Conservation (phyloP, 75 land plant species). For the Selaginella moellendorffii region DNA sequence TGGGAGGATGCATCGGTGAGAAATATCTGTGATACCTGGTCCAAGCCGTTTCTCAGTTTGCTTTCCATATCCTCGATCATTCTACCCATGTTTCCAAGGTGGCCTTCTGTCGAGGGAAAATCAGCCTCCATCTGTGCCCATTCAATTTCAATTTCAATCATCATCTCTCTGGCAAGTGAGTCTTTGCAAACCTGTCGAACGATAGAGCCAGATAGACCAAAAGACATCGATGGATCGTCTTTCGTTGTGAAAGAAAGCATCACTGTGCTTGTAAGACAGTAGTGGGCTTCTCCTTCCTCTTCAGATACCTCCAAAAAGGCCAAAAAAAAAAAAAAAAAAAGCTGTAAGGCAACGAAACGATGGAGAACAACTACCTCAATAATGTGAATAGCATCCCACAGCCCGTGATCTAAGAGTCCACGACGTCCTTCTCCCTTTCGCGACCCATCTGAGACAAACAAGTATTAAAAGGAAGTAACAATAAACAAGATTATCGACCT, state of each 20-base stretch:
- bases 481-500: constrained; percentile 25
- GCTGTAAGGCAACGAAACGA: too few species aligned
- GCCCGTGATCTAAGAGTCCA: constrained; percentile 61
- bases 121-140: constrained; percentile 48
- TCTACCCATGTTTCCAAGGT: constrained; percentile 84
- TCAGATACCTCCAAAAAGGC: constrained; percentile 18
- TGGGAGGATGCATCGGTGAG: background rate
- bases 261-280: constrained; percentile 79
- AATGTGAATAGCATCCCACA: constrained; percentile 96
- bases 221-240: constrained; percentile 48
- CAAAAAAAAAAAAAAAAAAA: too few species aligned
- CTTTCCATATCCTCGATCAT: constrained; percentile 98
- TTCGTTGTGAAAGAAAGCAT: constrained; percentile 80
- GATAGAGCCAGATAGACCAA: constrained; percentile 80
- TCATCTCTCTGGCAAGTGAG: too few species aligned
- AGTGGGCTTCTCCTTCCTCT: constrained; percentile 48
- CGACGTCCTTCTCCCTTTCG: constrained; percentile 65
- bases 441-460: constrained; percentile 85
- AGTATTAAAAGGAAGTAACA: background rate
- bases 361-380: too few species aligned
- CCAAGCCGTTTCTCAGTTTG: constrained; percentile 78
- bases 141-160: background rate
- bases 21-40: constrained; percentile 68
- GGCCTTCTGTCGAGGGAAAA: constrained; percentile 56
- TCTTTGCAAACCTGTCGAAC: constrained; percentile 96